phyloP scores from a whole-genome alignment of 129 eudicot genomes.

The Centrapalus pauciflorus region DNA sequence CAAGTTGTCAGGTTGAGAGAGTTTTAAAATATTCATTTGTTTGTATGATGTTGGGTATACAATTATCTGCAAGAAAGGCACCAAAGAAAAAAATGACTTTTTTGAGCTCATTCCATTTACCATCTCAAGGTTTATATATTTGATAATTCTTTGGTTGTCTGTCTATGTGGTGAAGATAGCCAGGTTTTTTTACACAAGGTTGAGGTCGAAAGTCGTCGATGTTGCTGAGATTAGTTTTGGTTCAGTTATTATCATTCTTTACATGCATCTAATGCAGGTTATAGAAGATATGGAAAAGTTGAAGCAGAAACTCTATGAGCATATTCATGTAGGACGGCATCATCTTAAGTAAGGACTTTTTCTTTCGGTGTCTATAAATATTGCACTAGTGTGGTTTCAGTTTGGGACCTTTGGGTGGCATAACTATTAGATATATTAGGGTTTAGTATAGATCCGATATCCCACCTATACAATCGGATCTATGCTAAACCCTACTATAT shows the following conservation, averaged over 20 bases:
- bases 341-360: constrained; percentile 62
- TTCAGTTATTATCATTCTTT: constrained; percentile 5
- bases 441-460: neutral
- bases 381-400: neutral
- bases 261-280: constrained; percentile 43
- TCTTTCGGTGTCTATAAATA: constrained; percentile 1
- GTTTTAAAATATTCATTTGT: too few species aligned
- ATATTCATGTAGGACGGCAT: constrained; percentile 49
- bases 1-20: too few species aligned
- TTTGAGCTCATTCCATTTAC: neutral
- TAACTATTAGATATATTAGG: neutral
- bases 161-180: too few species aligned
- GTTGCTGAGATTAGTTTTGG: neutral
- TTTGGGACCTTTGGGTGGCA: neutral
- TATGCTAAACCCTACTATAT: too few species aligned
- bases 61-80: neutral
- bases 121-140: neutral
- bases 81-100: neutral
- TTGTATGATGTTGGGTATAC: too few species aligned
- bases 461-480: too few species aligned
- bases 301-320: constrained; percentile 70
- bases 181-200: too few species aligned
- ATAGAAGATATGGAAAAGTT: constrained; percentile 91
- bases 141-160: neutral
- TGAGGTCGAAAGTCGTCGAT: too few species aligned